These are phyloP conservation scores for Pleoardoris graminearum DNA, from an alignment of 2,329 filamentous ascomycete genomes.

Conservation along the genomic window DNA sequence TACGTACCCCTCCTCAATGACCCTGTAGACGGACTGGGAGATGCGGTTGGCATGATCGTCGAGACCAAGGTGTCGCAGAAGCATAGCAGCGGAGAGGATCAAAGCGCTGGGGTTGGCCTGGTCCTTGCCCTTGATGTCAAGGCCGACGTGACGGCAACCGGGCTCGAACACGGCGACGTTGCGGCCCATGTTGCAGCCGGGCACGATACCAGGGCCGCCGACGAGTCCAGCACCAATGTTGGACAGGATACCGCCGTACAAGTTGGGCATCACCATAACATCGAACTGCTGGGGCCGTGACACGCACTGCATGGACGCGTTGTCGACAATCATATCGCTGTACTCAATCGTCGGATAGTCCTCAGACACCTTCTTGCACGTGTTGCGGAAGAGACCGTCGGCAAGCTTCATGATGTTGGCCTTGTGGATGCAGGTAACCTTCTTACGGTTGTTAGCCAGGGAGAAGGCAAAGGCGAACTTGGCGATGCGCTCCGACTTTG, in stretches of 20 bases:
- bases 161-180: conserved; percentile 99
- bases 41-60: conserved; percentile 99
- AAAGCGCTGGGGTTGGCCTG: conserved; percentile 97
- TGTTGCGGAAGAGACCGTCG: conserved; percentile 97
- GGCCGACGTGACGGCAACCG: conserved; percentile 97
- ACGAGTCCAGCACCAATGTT: conserved; percentile 98
- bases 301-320: conserved; percentile 99
- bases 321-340: conserved; percentile 99
- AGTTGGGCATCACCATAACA: conserved; percentile 99
- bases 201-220: conserved; percentile 93
- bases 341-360: conserved; percentile 94
- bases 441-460: conserved; percentile 97
- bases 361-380: conserved; percentile 89
- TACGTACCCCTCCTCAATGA: conserved; percentile 86
- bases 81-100: conserved; percentile 94
- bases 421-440: conserved; percentile 99
- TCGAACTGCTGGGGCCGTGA: conserved; percentile 97
- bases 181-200: conserved; percentile 99
- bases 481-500: conserved; percentile 98
- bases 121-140: conserved; percentile 99
- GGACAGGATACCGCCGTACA: conserved; percentile 98
- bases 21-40: conserved; percentile 80
- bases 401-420: conserved; percentile 99
- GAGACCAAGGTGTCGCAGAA: conserved; percentile 93
- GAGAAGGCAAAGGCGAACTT: conserved; percentile 99